A percentile compares a stretch with the other conserved stretches of the same genome.
Conservation (phyloP, 2,329 filamentous ascomycete genomes). For the Sporothrix variecibatus region DNA sequence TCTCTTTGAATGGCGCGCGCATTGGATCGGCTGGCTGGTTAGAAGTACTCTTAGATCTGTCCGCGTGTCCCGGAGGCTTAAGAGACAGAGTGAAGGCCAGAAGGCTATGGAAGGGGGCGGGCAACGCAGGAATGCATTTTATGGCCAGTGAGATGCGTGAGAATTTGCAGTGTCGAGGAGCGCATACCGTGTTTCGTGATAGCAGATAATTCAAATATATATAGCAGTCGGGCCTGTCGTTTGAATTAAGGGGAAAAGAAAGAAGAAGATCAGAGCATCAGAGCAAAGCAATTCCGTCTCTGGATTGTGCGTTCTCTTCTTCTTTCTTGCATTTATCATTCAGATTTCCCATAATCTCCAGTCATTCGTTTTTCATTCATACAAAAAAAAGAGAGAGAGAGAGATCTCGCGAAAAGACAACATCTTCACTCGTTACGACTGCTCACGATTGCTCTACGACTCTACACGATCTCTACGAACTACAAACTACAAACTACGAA, state of each 20-base stretch:
- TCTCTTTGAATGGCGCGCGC: not conserved
- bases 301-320: not conserved
- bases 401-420: not conserved
- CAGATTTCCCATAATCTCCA: not conserved
- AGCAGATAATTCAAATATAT: not conserved
- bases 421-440: not conserved
- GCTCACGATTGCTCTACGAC: not conserved
- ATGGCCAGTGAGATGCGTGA: not conserved
- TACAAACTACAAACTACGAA: not conserved
- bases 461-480: not conserved
- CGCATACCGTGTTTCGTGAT: slow-evolving; percentile 9
- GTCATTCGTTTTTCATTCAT: not conserved
- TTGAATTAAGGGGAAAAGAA: slow-evolving; percentile 1
- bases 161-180: not conserved
- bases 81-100: not conserved
- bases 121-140: slow-evolving; percentile 7
- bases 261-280: not conserved
- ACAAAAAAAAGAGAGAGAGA: not conserved
- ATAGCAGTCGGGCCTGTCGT: slow-evolving; percentile 7
- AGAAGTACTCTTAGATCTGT: not conserved
- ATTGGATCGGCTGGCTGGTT: slow-evolving; percentile 14
- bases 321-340: not conserved
- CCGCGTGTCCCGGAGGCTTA: not conserved
- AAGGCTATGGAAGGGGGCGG: not conserved
- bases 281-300: not conserved